phyloP scores from a whole-genome alignment of 1,284 basidiomycete genomes.

The Papiliotrema nemorosa region DNA sequence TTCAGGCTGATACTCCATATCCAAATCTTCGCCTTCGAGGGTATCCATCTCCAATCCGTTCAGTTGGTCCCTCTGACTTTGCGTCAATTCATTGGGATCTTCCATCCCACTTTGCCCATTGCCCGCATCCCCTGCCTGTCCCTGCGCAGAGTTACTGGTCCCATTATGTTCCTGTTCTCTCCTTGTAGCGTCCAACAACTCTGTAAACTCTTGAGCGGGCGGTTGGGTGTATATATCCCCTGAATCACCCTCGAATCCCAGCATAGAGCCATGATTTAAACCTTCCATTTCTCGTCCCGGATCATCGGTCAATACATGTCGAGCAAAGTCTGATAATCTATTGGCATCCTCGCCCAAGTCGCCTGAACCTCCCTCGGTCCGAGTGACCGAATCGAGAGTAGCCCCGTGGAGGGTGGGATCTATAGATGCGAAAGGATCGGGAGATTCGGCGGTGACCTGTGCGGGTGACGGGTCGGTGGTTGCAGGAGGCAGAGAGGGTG shows the following conservation, averaged over 20 bases:
- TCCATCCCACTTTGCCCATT: background rate
- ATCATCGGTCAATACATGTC: background rate
- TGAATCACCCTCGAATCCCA: background rate
- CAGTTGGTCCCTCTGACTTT: background rate
- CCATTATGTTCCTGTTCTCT: slow-evolving; percentile 1
- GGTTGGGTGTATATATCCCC: slow-evolving; percentile 14
- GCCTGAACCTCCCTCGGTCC: background rate
- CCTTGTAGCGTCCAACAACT: slow-evolving; percentile 13
- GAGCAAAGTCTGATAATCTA: background rate
- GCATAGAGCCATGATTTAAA: too few relatives aligned
- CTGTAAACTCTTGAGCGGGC: slow-evolving; percentile 15
- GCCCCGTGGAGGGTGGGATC: slow-evolving; percentile 21
- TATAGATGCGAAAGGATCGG: slow-evolving; percentile 14
- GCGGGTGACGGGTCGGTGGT: background rate
- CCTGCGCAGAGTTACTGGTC: background rate
- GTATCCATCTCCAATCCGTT: background rate
- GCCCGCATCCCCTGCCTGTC: background rate
- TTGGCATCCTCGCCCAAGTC: background rate
- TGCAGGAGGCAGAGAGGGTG: background rate
- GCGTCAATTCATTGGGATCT: too few relatives aligned
- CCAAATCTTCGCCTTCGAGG: background rate
- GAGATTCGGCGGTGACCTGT: background rate
- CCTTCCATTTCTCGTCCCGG: background rate
- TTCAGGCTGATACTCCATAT: background rate
- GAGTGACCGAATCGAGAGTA: slow-evolving; percentile 11